Evolutionary conservation across 1,139 yeast genomes (phyloP).

Genomic region (Wickerhamomyces sp.): DNA sequence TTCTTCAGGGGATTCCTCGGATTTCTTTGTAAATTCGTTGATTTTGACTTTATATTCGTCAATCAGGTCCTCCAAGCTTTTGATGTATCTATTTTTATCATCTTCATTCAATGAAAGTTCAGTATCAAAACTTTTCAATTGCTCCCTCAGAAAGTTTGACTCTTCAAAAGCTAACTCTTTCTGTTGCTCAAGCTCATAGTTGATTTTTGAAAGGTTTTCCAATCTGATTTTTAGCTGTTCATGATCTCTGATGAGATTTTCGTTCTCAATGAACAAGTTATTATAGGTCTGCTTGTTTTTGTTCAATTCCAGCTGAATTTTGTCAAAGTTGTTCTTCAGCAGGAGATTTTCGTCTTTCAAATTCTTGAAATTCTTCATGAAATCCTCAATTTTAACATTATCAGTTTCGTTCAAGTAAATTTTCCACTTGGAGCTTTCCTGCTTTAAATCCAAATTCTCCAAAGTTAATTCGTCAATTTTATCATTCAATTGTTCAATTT

Average conservation of each 20-base stretch:
- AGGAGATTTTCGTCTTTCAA: slow-evolving; percentile 35
- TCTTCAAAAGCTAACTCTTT: slow-evolving; percentile 55
- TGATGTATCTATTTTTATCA: slow-evolving; percentile 28
- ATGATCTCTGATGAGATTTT: slow-evolving; percentile 29
- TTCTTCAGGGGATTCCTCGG: slow-evolving; percentile 24
- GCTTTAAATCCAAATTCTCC: slow-evolving; percentile 44
- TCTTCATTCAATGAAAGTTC: slow-evolving; percentile 19
- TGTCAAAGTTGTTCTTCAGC: slow-evolving; percentile 35
- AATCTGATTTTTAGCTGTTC: slow-evolving; percentile 28
- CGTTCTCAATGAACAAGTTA: slow-evolving; percentile 32
- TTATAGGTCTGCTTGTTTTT: slow-evolving; percentile 26
- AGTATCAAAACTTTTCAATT: slow-evolving; percentile 34
- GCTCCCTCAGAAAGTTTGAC: slow-evolving; percentile 51
- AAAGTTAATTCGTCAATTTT: slow-evolving; percentile 48
- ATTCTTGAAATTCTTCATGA: slow-evolving; percentile 30
- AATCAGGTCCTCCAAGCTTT: slow-evolving; percentile 46
- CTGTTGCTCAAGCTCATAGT: slow-evolving; percentile 45
- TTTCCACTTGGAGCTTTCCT: slow-evolving; percentile 26
- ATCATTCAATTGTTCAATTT: slow-evolving; percentile 41
- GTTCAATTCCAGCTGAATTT: slow-evolving; percentile 26
- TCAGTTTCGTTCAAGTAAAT: slow-evolving; percentile 20
- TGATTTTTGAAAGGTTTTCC: slow-evolving; percentile 34
- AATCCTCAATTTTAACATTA: slow-evolving; percentile 28
- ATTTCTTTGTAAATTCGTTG: slow-evolving; percentile 30
- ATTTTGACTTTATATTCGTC: slow-evolving; percentile 56